Evolutionary conservation across 257 asterid species (phyloP), one percentile per base, ranked within the genome.

Genomic region (Cynanchum wilfordii): DNA sequence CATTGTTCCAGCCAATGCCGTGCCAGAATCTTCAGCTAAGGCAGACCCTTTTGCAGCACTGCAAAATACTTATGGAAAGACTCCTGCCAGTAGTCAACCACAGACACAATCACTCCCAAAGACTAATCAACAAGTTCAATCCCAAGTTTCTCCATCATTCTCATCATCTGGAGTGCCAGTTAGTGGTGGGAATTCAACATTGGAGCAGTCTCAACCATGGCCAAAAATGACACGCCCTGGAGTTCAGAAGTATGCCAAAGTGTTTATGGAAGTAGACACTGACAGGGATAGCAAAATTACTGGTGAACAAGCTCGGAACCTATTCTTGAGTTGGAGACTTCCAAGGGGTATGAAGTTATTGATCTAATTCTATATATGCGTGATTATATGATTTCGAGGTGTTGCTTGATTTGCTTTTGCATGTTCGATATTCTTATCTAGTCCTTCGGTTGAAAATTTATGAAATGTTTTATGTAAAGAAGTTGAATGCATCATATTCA

Each of bases 211-310:
- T 69, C 96, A 89, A 79, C 76, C 97, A 58, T 94, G 99, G 99
- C 98, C 96, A 66, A 94, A 94, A 87, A 89, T 94, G 99, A 88
- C 97, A 52, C 96, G 89, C 69, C 87, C 97, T 82, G 84, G 95
- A 73, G 83, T 94, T 88, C 99, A 94, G 69, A 94, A 89, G 80
- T 94, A 94, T 82, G 90, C 89, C 30, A 91, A 88, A 83, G 95
- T 94, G 76, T 94, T 94, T 78, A 81, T 83, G 93, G 96, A 91
- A 78, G 97, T 89, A 68, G 99, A 94, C 84, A 81, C 85, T 30
- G 96, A 89, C 75, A 88, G 96, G 85, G 96, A 88, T 83, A 97
- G 98, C 66, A 94, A 84, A 82, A 92, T 94, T 66, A 81, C 90
- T 58, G 97, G 99, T 68, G 90, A 86, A 79, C 92, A 94, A 88